phyloP scores from a whole-genome alignment of 1,284 basidiomycete species.

The Fomes fomentarius region DNA sequence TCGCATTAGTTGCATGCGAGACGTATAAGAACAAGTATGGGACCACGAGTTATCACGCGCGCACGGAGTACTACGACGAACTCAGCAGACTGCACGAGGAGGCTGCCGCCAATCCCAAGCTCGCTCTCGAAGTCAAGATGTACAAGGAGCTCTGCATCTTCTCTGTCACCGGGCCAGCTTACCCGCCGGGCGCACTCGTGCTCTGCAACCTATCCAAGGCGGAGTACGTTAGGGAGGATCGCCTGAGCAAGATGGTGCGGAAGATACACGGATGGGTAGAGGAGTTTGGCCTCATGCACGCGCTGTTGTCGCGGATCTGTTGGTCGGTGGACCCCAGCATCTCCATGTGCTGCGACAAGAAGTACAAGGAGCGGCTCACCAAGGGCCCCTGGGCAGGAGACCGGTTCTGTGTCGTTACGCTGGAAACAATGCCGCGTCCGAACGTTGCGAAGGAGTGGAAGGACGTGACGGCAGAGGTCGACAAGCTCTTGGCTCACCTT shows the following conservation, averaged over 20 bases:
- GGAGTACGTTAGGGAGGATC: constrained; percentile 1
- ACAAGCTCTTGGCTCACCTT: not conserved
- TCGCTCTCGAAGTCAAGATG: too few relatives aligned
- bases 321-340: constrained; percentile 15
- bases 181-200: not conserved
- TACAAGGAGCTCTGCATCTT: too few relatives aligned
- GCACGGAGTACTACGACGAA: too few relatives aligned
- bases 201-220: constrained; percentile 6
- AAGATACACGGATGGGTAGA: not conserved
- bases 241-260: not conserved
- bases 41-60: too few relatives aligned
- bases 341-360: not conserved
- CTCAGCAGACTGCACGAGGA: too few relatives aligned
- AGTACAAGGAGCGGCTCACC: not conserved
- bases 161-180: not conserved
- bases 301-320: constrained; percentile 20
- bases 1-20: too few relatives aligned
- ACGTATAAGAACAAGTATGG: too few relatives aligned
- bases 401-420: constrained; percentile 34
- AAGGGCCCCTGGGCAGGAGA: constrained; percentile 30
- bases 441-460: constrained; percentile 7
- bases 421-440: constrained; percentile 5
- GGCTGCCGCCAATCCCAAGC: too few relatives aligned
- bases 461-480: constrained; percentile 17
- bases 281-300: constrained; percentile 8